Evolutionary conservation across 495 filamentous ascomycete genomes (phyloP).

Genomic region (Lepidopterella palustris): DNA sequence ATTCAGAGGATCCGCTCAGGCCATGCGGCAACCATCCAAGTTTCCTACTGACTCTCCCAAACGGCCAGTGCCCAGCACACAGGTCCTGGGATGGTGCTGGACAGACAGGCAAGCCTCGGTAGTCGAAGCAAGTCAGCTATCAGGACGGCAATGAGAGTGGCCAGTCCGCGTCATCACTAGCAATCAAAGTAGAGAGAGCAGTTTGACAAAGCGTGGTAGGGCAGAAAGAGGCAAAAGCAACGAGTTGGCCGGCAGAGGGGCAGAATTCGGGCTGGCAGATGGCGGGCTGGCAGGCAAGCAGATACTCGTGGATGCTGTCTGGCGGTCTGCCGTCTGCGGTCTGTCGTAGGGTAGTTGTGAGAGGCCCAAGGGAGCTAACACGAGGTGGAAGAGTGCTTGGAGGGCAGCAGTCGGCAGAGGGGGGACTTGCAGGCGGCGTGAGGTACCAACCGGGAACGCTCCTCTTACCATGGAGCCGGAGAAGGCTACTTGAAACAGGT

Average conservation of each 20-base stretch:
- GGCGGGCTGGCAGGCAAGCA: no score
- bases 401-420: constrained; percentile 2
- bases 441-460: constrained; percentile 2
- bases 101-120: constrained; percentile 1
- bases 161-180: constrained; percentile 25
- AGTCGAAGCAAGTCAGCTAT: constrained; percentile 9
- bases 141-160: neutral
- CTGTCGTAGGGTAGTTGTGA: constrained; percentile 10
- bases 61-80: neutral
- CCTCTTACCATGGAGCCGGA: constrained; percentile 30
- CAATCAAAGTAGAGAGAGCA: constrained; percentile 13
- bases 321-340: no score
- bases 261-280: no score
- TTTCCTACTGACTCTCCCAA: neutral
- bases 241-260: no score
- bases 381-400: no score
- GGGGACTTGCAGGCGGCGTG: neutral
- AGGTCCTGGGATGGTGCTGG: neutral
- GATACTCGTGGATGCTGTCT: no score
- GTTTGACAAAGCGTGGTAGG: constrained; percentile 15
- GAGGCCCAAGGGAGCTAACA: constrained; percentile 7
- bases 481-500: constrained; percentile 9
- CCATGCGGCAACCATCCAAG: constrained; percentile 25
- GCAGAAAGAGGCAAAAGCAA: constrained; percentile 7
- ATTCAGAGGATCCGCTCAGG: constrained; percentile 24